phyloP scores from a whole-genome alignment of 768 basidiomycete genomes.

The Mrakia hoshinonis region DNA sequence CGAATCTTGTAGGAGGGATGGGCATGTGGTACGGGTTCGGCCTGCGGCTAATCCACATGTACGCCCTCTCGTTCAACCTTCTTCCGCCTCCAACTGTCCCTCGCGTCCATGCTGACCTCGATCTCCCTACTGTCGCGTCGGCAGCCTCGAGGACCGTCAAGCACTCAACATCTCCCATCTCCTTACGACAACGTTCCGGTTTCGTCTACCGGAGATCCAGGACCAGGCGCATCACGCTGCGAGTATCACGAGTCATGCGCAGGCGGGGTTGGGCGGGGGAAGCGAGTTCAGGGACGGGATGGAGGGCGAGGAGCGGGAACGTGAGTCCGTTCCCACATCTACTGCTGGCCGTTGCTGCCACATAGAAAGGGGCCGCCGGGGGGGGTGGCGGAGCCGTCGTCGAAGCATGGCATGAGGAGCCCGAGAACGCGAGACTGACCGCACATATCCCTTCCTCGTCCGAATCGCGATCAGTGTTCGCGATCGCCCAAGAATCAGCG shows the following conservation, averaged over 20 bases:
- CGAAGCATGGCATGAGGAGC: too few species aligned
- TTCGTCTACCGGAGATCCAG: slow-evolving; percentile 65
- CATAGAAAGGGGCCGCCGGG: background rate
- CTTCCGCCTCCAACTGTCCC: background rate
- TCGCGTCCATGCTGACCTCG: background rate
- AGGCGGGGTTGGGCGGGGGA: slow-evolving; percentile 50
- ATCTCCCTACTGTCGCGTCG: slow-evolving; percentile 11
- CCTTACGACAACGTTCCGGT: slow-evolving; percentile 64
- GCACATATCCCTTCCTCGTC: slow-evolving; percentile 15
- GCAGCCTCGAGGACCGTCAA: slow-evolving; percentile 67
- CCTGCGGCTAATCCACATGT: slow-evolving; percentile 55
- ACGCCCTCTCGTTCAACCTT: background rate
- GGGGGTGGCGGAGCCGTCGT: background rate
- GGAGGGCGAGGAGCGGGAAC: slow-evolving; percentile 82
- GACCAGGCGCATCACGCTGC: slow-evolving; percentile 88
- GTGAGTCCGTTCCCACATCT: slow-evolving; percentile 48
- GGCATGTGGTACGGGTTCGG: slow-evolving; percentile 91
- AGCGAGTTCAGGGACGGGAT: slow-evolving; percentile 81
- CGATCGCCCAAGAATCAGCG: slow-evolving; percentile 48
- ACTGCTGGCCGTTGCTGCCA: background rate
- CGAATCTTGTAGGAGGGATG: slow-evolving; percentile 73
- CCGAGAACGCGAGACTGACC: slow-evolving; percentile 9
- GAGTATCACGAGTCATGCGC: slow-evolving; percentile 54
- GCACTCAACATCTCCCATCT: slow-evolving; percentile 62
- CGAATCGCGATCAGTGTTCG: slow-evolving; percentile 82